Base-by-base conservation (phyloP, 352 stramenopile genomes). In the Phytopythium cucurbitacearum region DNA sequence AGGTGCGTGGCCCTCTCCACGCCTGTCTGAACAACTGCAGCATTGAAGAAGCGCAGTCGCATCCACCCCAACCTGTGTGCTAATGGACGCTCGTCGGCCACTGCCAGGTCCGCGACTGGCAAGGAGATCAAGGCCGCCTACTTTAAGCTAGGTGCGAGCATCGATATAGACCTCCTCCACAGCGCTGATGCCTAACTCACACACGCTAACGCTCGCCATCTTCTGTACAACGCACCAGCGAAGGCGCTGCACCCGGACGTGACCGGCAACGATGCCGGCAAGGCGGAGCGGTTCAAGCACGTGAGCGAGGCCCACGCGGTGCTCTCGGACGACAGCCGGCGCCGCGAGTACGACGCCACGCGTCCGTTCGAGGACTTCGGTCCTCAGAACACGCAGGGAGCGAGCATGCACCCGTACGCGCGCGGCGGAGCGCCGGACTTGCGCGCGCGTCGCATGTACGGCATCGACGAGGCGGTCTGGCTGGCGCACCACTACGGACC, bases 201-300 rank as follows among this genome's bases (percentile, higher is more conserved):
- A 46, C 40, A 49, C 1, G 7, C 33, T 13, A 40, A 38, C 32
- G 4, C 39, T 15, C 37, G 5, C 11, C 12, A 45, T 11, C 37
- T 35, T 50, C 0, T 56, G 6, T 46, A 7, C 32, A 3, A 1
- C 42, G 7, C 40, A 58, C 15, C 53, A 86, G 84, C 85, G 44
- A 91, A 91, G 62, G 73, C 74, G 28, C 67, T 94, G 56, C 85
- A 93, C 80, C 85, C 85, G n/a, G 85, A 94, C 50, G 82, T 88
- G 36, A 94, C 80, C 1, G 80, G 79, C 46, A 91, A 92, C 54
- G 85, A 94, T 43, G 51, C 68, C 51, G 73, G 72, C 48, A 94
- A 94, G 62, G 79, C 85, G 1, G 80, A 91, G 64, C 74, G 79
- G n/a, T 94, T 94, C 57, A 92, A 93, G 65, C 64, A 81, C 53